Evolutionary conservation across 139 green algal genomes (phyloP).

Genomic region (Auxenochlorella pyrenoidosa): DNA sequence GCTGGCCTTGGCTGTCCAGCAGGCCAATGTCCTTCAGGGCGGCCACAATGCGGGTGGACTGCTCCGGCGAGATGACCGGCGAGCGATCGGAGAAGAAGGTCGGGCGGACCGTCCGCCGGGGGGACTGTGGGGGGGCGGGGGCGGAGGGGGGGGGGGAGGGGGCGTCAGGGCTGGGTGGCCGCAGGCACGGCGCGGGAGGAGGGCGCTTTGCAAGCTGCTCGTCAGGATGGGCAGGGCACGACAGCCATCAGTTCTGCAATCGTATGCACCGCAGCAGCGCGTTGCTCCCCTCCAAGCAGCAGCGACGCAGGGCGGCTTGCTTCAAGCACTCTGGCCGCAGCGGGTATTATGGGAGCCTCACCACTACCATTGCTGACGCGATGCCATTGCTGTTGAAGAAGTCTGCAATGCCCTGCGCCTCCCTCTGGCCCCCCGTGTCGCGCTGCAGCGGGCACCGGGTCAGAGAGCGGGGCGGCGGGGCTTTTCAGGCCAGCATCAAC

Average conservation of each 20-base stretch:
- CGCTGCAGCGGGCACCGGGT: not conserved
- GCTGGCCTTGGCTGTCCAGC: not conserved
- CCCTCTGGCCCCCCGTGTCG: not conserved
- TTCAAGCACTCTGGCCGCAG: too few species aligned
- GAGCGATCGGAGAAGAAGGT: constrained; percentile 28
- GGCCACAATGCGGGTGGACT: not conserved
- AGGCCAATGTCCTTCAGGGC: not conserved
- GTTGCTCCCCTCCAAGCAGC: too few species aligned
- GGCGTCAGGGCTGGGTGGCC: not conserved
- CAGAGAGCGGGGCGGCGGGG: too few species aligned
- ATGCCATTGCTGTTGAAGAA: not conserved
- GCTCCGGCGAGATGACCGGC: not conserved
- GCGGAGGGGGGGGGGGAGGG: not conserved
- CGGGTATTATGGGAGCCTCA: not conserved
- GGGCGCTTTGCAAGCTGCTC: too few species aligned
- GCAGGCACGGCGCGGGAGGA: too few species aligned
- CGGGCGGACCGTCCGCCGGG: not conserved
- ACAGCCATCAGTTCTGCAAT: too few species aligned
- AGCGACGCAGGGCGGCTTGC: too few species aligned
- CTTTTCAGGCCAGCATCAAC: too few species aligned
- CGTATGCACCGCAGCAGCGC: too few species aligned
- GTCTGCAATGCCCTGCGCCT: not conserved
- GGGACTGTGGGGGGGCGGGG: not conserved
- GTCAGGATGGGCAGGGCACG: too few species aligned
- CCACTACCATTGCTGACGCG: not conserved